A percentile compares a stretch with the other conserved stretches of the same genome.
Evolutionary conservation across 805 yeast species (phyloP).

Genomic region (Priceomyces fermenticarens): DNA sequence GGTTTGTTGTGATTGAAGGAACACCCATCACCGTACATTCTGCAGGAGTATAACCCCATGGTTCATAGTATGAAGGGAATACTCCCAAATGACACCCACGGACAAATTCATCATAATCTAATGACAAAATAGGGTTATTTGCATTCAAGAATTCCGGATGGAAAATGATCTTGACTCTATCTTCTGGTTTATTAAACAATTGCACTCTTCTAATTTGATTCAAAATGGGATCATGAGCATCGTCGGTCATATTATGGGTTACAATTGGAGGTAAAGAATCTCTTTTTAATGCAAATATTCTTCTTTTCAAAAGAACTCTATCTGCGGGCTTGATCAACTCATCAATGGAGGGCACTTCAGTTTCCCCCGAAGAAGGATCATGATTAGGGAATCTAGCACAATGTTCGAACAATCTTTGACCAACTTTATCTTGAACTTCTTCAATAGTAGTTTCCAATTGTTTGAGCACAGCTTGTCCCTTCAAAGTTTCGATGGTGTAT

Average conservation of each 20-base stretch:
- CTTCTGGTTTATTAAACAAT: constrained; percentile 83
- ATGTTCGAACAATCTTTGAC: constrained; percentile 84
- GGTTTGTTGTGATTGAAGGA: constrained; percentile 92
- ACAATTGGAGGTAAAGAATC: constrained; percentile 91
- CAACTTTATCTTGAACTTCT: constrained; percentile 84
- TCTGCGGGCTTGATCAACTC: constrained; percentile 85
- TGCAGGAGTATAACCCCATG: constrained; percentile 99
- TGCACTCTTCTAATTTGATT: constrained; percentile 90
- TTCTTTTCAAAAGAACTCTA: constrained; percentile 81
- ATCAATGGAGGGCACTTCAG: constrained; percentile 74
- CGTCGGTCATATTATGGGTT: constrained; percentile 95
- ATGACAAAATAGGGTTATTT: constrained; percentile 86
- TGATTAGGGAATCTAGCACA: constrained; percentile 65
- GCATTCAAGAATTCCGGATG: constrained; percentile 97
- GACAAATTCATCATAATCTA: constrained; percentile 96
- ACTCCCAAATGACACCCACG: constrained; percentile 98
- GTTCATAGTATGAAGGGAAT: constrained; percentile 97
- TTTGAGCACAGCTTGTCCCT: constrained; percentile 93
- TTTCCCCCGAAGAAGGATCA: constrained; percentile 41
- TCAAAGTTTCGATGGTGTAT: constrained; percentile 91
- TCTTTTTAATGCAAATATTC: constrained; percentile 89
- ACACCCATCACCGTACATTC: constrained; percentile 99
- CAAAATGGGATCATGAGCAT: constrained; percentile 84
- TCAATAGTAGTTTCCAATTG: constrained; percentile 85
- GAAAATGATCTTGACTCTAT: constrained; percentile 91